Evolutionary conservation across 1,284 basidiomycete species (phyloP), one percentile per base, ranked within the genome.

Genomic region (Boletellus sp.): DNA sequence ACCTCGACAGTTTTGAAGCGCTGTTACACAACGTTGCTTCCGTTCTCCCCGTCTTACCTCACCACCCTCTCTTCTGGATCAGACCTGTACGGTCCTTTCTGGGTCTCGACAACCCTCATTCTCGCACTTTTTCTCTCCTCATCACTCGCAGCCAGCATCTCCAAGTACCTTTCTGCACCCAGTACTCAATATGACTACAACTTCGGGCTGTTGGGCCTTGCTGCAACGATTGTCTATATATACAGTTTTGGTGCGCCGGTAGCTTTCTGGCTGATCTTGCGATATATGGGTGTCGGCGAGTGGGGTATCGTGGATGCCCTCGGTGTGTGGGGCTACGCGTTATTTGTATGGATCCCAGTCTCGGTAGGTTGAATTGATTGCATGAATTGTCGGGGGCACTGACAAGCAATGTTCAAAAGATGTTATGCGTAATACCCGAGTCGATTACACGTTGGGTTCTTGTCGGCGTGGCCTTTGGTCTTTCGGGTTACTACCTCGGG

Each of bases 101-200:
- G 94, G 94, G 91, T 93, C 1, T 80, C 95, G 44, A 94, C 93
- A 1, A 96, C 93, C 1, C 82, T 97, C 57, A 89, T 96, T 46
- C 91, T 97, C 64, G 79, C 86, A 2, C 82, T 97, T 50, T 97
- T 94, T 74, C 83, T 95, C 52, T 94, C 90, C 32, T 95, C 93
- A 0, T 93, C 90, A 21, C 83, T 97, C 40, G 91, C 86, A 2
- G 83, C 89, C 8, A 91, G 90, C 37, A 86, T 97, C 60, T 76
- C 86, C 2, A 79, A 83, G 19, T 96, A 93, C 71, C 79, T 96
- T 38, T 86, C 88, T 24, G 71, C 79, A 35, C 74, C 80, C 1
- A 74, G 69, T 5, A 61, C 75, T 19, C 72, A 72, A 53, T 89
- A 83, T 60, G 82, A 83, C 54, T 93, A 93, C 62, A 84, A 97